A percentile compares a stretch with the other conserved stretches of the same genome.
Evolutionary conservation across 306 rosid genomes (phyloP).

Genomic region (Vicia faba): DNA sequence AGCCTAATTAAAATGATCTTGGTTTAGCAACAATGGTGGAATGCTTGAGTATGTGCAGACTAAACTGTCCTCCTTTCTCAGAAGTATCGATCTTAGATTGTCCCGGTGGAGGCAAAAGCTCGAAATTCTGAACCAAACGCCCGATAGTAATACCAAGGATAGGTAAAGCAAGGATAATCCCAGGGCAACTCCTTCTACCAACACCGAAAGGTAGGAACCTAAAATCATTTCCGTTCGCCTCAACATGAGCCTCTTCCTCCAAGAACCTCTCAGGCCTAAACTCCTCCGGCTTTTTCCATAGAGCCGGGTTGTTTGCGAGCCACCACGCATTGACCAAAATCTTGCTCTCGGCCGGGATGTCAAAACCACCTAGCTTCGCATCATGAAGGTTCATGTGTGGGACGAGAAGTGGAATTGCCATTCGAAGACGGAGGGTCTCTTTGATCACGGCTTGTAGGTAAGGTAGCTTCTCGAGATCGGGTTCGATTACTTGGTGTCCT

Average conservation of each 20-base stretch:
- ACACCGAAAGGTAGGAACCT: constrained; percentile 87
- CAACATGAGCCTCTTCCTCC: constrained; percentile 80
- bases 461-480: constrained; percentile 65
- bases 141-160: constrained; percentile 83
- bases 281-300: constrained; percentile 80
- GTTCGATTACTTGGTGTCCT: constrained; percentile 69
- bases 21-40: constrained; percentile 86
- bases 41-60: constrained; percentile 84
- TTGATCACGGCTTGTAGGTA: constrained; percentile 91
- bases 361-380: constrained; percentile 67
- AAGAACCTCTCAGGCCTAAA: constrained; percentile 88
- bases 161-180: constrained; percentile 82
- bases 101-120: constrained; percentile 85
- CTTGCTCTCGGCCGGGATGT: constrained; percentile 90
- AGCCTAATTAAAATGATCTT: constrained; percentile 34
- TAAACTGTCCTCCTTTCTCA: constrained; percentile 91
- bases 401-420: constrained; percentile 88
- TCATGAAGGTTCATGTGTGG: constrained; percentile 95
- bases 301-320: constrained; percentile 86
- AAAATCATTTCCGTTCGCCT: constrained; percentile 89
- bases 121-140: constrained; percentile 81
- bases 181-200: constrained; percentile 90
- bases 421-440: constrained; percentile 73
- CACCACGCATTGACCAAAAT: constrained; percentile 86
- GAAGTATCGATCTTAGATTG: constrained; percentile 66